phyloP scores from a whole-genome alignment of 257 asterid species.

The Forsythia viridissima region DNA sequence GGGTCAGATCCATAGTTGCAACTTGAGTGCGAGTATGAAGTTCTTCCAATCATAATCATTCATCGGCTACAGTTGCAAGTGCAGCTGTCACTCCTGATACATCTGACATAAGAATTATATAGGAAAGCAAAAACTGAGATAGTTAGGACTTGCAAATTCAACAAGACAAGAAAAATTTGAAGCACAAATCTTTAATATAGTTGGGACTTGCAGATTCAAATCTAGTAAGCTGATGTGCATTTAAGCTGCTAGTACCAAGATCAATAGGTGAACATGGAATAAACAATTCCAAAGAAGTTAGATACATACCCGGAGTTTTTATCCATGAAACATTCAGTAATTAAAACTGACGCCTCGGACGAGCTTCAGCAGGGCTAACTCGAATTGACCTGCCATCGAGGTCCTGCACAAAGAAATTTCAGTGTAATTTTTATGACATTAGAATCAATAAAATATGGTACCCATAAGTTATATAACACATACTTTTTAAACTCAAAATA shows the following conservation, averaged over 20 bases:
- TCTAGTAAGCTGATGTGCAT: not conserved
- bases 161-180: not conserved
- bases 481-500: not conserved
- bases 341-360: conserved; percentile 36
- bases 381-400: conserved; percentile 58
- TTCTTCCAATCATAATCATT: not conserved
- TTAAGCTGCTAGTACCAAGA: not conserved
- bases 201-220: not conserved
- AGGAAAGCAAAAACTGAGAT: not conserved
- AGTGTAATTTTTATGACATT: not conserved
- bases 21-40: not conserved
- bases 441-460: not conserved
- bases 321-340: conserved; percentile 12
- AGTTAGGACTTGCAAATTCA: not conserved
- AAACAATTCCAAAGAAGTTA: not conserved
- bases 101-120: not conserved
- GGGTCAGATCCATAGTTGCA: conserved; percentile 7
- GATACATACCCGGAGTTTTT: conserved; percentile 16
- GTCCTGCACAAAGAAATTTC: conserved; percentile 41
- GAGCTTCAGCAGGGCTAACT: conserved; percentile 60
- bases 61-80: conserved; percentile 6
- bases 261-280: not conserved
- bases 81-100: not conserved
- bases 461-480: not conserved
- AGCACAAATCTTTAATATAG: too few relatives aligned